Evolutionary conservation across 2,329 filamentous ascomycete species (phyloP).

Genomic region (Hawksworthiomyces lignivorus): DNA sequence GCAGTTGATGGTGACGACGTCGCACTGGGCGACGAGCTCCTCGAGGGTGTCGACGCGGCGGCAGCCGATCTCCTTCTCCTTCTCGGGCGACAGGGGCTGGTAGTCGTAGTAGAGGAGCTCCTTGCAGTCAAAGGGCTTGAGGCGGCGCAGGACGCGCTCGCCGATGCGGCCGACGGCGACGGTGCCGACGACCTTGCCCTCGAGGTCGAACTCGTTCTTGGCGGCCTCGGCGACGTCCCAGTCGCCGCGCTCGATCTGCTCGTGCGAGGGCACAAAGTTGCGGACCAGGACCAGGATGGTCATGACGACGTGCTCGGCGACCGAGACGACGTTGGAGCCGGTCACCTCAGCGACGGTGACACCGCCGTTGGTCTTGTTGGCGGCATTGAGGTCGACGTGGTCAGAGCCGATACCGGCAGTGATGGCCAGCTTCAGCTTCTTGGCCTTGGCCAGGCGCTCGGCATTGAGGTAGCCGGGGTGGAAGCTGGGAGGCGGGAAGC

Average conservation of each 20-base stretch:
- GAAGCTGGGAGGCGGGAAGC: slow-evolving; percentile 60
- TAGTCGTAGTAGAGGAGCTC: slow-evolving; percentile 99
- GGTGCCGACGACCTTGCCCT: slow-evolving; percentile 95
- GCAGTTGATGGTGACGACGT: slow-evolving; percentile 99
- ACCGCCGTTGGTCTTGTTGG: slow-evolving; percentile 97
- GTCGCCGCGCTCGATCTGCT: slow-evolving; percentile 79
- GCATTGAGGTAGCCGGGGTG: slow-evolving; percentile 96
- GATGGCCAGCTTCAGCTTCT: slow-evolving; percentile 96
- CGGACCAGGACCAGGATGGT: slow-evolving; percentile 92
- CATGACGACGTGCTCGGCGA: slow-evolving; percentile 99
- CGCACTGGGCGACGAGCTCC: slow-evolving; percentile 90
- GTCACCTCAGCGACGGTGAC: slow-evolving; percentile 97
- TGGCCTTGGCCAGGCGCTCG: slow-evolving; percentile 92
- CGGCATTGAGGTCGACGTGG: slow-evolving; percentile 93
- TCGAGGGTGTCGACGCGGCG: slow-evolving; percentile 81
- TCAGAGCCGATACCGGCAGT: slow-evolving; percentile 98
- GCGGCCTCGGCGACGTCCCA: slow-evolving; percentile 95
- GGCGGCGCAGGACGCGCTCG: slow-evolving; percentile 90
- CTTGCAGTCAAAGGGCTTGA: slow-evolving; percentile 99
- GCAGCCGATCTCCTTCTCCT: slow-evolving; percentile 93
- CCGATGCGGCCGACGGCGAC: slow-evolving; percentile 96
- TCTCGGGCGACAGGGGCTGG: slow-evolving; percentile 80
- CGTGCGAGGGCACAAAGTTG: slow-evolving; percentile 97
- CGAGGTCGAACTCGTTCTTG: slow-evolving; percentile 97
- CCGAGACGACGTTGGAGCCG: slow-evolving; percentile 95